Base-by-base conservation (phyloP, 768 basidiomycete species). In the Tulasnella sp. region DNA sequence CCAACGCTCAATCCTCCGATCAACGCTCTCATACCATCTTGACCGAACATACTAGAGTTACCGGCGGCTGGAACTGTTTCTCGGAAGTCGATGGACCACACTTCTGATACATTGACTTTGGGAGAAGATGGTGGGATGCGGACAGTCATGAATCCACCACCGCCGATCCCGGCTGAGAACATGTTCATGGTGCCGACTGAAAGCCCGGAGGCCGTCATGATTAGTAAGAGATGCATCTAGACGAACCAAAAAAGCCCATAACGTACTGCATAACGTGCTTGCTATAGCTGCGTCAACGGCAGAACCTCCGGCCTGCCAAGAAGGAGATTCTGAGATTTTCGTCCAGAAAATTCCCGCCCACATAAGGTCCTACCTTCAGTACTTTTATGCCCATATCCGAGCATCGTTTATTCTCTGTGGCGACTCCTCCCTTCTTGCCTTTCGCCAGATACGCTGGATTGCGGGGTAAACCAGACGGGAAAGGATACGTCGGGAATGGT, bases 211-310 rank as follows among this genome's bases (percentile, higher is more conserved):
- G 91, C 3, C 94, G 92, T 7, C 24, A 22, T 2, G 37, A 34
- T 94, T 93, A 46, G 87, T 87, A 37, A 79, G 78, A 22, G 7
- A 24, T 54, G 7, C 22, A 6, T 41, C 20, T 22, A 41, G 58
- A n/a, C 42, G 48, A 72, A 41, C 31, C 46, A 60, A 37, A 24
- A 42, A n/a, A 76, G 60, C 82, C 41, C 58, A 20, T 8, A 24
- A 54, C 54, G 54, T 54, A 83, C 82, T 85, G 84, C 97, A 98
- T 37, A 98, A 87, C 0, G 93, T 91, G 0, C 94, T 89, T 31
- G 92, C 90, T 78, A 98, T 91, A 0, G 92, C 93, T 0, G 97
- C 93, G 82, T 99, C 97, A 22, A 97, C 91, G 0, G 97, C 96
- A 83, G 94, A 97, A 24, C 97, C 97, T 40, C 96, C 96, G 11